phyloP scores from a whole-genome alignment of 768 basidiomycete genomes.

The Tricholoma bakamatsutake region DNA sequence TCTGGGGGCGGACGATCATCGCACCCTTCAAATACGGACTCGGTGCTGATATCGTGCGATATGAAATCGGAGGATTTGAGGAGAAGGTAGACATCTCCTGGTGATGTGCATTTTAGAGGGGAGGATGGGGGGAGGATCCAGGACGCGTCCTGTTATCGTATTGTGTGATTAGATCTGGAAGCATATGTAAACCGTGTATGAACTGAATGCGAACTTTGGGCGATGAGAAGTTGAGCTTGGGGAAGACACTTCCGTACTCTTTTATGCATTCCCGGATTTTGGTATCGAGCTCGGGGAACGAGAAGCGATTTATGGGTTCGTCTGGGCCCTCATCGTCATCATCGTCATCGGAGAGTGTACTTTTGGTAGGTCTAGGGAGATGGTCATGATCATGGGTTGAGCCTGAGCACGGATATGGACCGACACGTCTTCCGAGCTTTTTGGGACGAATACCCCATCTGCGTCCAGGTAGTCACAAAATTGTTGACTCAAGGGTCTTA shows the following conservation, averaged over 20 bases:
- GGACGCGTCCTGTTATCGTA: conserved; percentile 65
- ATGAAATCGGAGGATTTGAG: conserved; percentile 93
- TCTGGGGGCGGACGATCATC: conserved; percentile 8
- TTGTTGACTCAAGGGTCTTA: conserved; percentile 56
- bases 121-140: conserved; percentile 85
- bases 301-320: conserved; percentile 31
- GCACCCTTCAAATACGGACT: conserved; percentile 66
- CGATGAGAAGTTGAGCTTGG: conserved; percentile 95
- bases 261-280: conserved; percentile 60
- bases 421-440: conserved; percentile 74
- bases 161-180: background rate
- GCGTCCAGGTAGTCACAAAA: conserved; percentile 72
- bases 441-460: conserved; percentile 82
- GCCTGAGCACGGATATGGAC: conserved; percentile 20
- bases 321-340: conserved; percentile 28
- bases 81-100: conserved; percentile 86
- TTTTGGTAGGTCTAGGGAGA: conserved; percentile 40
- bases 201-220: conserved; percentile 53
- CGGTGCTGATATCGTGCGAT: conserved; percentile 63
- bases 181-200: background rate
- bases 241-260: conserved; percentile 81
- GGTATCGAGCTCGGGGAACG: conserved; percentile 80
- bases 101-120: conserved; percentile 81
- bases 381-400: conserved; percentile 3
- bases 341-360: conserved; percentile 52